Evolutionary conservation across 2,329 filamentous ascomycete species (phyloP).

Genomic region (Dactylellina parvicollis): DNA sequence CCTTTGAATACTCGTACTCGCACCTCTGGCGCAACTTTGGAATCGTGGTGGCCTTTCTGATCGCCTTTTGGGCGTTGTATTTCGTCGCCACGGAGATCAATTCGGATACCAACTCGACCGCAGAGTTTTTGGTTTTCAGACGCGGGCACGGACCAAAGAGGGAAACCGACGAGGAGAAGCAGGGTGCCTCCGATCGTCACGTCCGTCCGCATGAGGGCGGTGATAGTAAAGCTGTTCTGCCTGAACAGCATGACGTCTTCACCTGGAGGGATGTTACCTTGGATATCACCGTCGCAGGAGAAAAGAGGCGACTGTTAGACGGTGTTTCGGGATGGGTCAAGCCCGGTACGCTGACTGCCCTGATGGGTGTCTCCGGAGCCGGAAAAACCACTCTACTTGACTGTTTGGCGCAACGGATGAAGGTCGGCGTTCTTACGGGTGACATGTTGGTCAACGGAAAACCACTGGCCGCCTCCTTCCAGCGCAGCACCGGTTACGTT

Average conservation of each 20-base stretch:
- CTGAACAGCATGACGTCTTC: slow-evolving; percentile 48
- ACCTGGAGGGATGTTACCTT: slow-evolving; percentile 56
- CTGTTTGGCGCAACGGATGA: slow-evolving; percentile 64
- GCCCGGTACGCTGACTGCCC: slow-evolving; percentile 56
- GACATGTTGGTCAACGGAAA: slow-evolving; percentile 69
- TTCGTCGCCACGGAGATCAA: slow-evolving; percentile 67
- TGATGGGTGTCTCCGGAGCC: slow-evolving; percentile 57
- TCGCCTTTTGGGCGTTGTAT: slow-evolving; percentile 65
- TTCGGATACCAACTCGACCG: slow-evolving; percentile 70
- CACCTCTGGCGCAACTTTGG: slow-evolving; percentile 72
- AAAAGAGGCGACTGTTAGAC: slow-evolving; percentile 53
- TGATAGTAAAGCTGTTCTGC: slow-evolving; percentile 26
- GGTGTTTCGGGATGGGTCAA: slow-evolving; percentile 56
- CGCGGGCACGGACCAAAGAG: slow-evolving; percentile 65
- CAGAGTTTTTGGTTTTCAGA: slow-evolving; percentile 75
- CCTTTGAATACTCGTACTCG: slow-evolving; percentile 67
- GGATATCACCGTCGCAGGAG: slow-evolving; percentile 55
- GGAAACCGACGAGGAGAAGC: slow-evolving; percentile 57
- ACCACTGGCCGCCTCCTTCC: slow-evolving; percentile 70
- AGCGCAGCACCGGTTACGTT: slow-evolving; percentile 71
- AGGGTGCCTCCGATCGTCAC: neutral
- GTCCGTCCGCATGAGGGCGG: slow-evolving; percentile 16
- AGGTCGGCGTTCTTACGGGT: slow-evolving; percentile 70
- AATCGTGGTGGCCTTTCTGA: slow-evolving; percentile 66
- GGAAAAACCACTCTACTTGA: slow-evolving; percentile 57